These are phyloP conservation scores for Magnusiomyces fungicola DNA, from an alignment of 1,139 yeast species.

Conservation along the genomic window DNA sequence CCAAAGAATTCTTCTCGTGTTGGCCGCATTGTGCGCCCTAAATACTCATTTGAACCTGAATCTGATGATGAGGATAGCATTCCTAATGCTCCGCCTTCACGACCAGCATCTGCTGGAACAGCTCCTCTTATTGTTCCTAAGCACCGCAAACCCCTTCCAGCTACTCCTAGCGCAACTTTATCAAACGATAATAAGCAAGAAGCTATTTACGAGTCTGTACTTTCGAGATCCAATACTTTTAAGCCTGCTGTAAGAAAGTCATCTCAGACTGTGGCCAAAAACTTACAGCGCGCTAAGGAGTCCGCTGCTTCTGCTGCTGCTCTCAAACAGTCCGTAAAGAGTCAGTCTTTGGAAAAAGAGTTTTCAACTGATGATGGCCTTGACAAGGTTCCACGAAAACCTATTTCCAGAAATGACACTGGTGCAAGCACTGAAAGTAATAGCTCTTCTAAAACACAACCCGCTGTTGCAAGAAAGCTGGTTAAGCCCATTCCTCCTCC, in stretches of 20 bases:
- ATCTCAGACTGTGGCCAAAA: constrained; percentile 19
- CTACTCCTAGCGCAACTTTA: neutral
- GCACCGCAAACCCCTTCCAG: constrained; percentile 13
- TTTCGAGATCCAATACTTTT: no score
- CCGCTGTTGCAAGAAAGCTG: constrained; percentile 1
- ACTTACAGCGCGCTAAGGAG: no score
- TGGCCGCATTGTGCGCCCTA: neutral
- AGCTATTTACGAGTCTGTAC: no score
- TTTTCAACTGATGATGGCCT: no score
- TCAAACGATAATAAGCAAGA: constrained; percentile 14
- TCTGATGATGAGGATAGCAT: neutral
- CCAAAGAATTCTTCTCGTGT: neutral
- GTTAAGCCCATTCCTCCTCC: neutral
- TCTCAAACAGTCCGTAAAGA: no score
- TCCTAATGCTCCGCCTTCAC: neutral
- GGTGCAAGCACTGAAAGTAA: no score
- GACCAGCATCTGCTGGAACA: neutral
- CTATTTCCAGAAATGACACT: no score
- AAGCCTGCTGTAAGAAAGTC: constrained; percentile 27
- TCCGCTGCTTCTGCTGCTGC: no score
- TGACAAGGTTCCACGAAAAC: no score
- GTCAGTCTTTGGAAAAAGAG: no score
- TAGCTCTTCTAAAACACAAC: no score
- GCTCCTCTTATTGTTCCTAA: constrained; percentile 13
- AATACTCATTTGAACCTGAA: neutral